Evolutionary conservation across 176 grass and related monocot species (phyloP).

Genomic region (Oryza coarctata): DNA sequence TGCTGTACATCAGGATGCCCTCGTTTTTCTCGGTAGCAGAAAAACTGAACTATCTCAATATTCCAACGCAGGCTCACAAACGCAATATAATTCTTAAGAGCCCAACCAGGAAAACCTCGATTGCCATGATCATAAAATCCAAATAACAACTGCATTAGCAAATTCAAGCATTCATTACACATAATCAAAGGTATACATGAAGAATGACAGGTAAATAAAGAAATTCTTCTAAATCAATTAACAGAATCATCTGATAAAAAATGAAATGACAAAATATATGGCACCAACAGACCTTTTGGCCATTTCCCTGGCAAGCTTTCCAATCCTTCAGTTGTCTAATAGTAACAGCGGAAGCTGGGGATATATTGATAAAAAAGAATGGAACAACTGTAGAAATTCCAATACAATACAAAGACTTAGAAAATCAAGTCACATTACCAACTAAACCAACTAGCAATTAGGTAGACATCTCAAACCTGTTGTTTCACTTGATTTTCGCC

Average conservation of each 20-base stretch:
- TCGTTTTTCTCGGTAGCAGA: conserved; percentile 79
- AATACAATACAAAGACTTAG: background rate
- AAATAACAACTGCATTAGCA: conserved; percentile 71
- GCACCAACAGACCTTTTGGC: conserved; percentile 54
- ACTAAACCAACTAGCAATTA: conserved; percentile 7
- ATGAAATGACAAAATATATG: conserved; percentile 5
- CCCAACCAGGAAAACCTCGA: conserved; percentile 75
- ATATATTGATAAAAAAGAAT: conserved; percentile 75
- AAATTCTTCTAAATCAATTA: background rate
- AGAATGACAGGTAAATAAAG: background rate
- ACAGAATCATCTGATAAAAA: background rate
- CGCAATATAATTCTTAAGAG: conserved; percentile 74
- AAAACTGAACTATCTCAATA: conserved; percentile 62
- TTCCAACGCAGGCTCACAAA: conserved; percentile 72
- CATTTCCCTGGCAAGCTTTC: conserved; percentile 47
- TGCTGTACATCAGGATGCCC: conserved; percentile 52
- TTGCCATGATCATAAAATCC: conserved; percentile 86
- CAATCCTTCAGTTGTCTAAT: conserved; percentile 78
- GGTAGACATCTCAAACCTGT: conserved; percentile 51
- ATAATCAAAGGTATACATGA: background rate
- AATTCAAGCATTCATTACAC: conserved; percentile 1
- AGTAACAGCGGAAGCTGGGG: conserved; percentile 45
- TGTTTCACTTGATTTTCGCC: conserved; percentile 71
- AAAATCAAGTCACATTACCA: conserved; percentile 6
- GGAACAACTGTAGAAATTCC: conserved; percentile 47